Base-by-base conservation (phyloP, 805 yeast genomes). In the Candida argentea region DNA sequence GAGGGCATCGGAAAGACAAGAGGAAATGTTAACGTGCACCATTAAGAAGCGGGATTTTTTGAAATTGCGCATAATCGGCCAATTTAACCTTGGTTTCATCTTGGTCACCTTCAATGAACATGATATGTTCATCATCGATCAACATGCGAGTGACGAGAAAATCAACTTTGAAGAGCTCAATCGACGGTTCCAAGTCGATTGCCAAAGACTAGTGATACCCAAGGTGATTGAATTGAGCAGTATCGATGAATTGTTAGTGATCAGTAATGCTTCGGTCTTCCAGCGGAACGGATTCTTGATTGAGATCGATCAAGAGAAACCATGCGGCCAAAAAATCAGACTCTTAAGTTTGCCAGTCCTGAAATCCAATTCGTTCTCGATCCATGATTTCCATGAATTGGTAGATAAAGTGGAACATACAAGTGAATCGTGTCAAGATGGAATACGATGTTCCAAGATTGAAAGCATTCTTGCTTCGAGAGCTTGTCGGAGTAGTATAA, bases 61-160 rank as follows among this genome's bases (percentile, higher is more conserved):
- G 3, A 48, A 64, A 3, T 89, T 91, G 97, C 52, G 66, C 22
- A 56, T 91, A 8, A 71, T 89, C 5, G 99, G 99, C 0, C 98
- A 91, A 53, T 91, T 91, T 57, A 91, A 91, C 49, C 55, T 81
- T n/a, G 98, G 97, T 0, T 91, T 91, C 42, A 84, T 91, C n/a
- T 48, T 87, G 12, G 91, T 83, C 0, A 67, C 71, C 3, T 61
- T 75, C 28, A 50, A 52, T n/a, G 45, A 48, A 3, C 48, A 46
- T 15, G 85, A 85, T 44, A 42, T 89, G 18, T 87, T 91, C 43
- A 87, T 91, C 19, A 67, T 91, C 26, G 99, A 91, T 50, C 99
- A 91, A 52, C 99, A 91, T 57, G 98, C 98, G 1, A 82, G 94
- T 39, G 98, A 91, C 56, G 99, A 91, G 45, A 91, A 87, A 41